phyloP scores from a whole-genome alignment of 1,284 basidiomycete genomes.

The Apiotrichum gamsii region DNA sequence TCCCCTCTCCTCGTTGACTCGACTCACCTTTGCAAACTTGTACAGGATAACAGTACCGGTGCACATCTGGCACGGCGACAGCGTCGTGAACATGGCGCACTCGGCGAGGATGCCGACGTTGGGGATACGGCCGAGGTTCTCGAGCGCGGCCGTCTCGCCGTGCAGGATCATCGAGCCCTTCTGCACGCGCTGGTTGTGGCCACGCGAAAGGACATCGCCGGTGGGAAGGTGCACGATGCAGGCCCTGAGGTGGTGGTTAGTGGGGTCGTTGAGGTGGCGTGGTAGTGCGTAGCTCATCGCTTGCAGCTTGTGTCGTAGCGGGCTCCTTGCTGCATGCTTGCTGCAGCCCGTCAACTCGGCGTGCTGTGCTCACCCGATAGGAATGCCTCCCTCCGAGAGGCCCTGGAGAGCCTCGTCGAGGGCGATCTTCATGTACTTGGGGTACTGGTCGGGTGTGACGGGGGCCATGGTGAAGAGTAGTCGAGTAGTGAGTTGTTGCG shows the following conservation, averaged over 20 bases:
- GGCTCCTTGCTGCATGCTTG: too few species aligned
- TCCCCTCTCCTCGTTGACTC: too few species aligned
- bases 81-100: conserved; percentile 32
- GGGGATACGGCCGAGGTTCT: conserved; percentile 30
- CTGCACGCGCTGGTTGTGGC: conserved; percentile 38
- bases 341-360: background rate
- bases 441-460: conserved; percentile 24
- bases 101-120: conserved; percentile 26
- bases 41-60: conserved; percentile 28
- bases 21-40: conserved; percentile 16
- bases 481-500: too few species aligned
- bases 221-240: conserved; percentile 34
- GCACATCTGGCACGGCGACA: conserved; percentile 34
- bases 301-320: too few species aligned
- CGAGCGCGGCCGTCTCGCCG: conserved; percentile 35
- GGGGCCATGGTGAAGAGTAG: conserved; percentile 7
- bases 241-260: conserved; percentile 18
- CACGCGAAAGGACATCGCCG: conserved; percentile 23
- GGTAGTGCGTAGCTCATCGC: too few species aligned
- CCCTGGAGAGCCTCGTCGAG: conserved; percentile 28
- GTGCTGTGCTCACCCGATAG: conserved; percentile 25
- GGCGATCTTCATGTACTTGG: conserved; percentile 27
- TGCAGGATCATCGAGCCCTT: conserved; percentile 26
- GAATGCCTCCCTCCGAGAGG: conserved; percentile 31
- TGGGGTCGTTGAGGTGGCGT: too few species aligned